Conservation (phyloP, 1,139 yeast genomes). For the Candida sanyaensis region DNA sequence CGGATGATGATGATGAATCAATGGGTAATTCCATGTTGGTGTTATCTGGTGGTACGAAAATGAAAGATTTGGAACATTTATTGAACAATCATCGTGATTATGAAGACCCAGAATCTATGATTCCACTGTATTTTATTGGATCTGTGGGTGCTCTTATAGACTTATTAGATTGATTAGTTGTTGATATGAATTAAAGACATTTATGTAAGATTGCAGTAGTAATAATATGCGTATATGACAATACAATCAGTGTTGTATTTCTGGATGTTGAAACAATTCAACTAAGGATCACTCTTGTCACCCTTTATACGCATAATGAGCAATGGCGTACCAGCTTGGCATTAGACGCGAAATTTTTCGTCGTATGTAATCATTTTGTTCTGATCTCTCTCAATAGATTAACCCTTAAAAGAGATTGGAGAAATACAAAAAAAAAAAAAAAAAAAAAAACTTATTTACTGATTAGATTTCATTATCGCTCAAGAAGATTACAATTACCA, state of each 20-base stretch:
- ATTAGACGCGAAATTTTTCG: too few relatives aligned
- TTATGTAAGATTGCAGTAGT: not conserved
- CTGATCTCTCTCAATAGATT: not conserved
- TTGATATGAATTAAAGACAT: too few relatives aligned
- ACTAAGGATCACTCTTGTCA: too few relatives aligned
- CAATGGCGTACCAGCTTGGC: too few relatives aligned
- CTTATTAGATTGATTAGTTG: constrained; percentile 14
- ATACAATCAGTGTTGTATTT: too few relatives aligned
- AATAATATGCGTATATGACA: too few relatives aligned
- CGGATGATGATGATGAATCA: constrained; percentile 20
- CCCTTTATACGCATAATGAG: too few relatives aligned
- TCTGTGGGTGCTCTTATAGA: constrained; percentile 31
- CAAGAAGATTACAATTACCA: not conserved
- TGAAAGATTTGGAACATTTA: constrained; percentile 23
- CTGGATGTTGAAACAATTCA: too few relatives aligned
- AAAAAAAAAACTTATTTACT: not conserved
- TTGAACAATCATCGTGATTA: constrained; percentile 13
- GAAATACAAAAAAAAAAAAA: too few relatives aligned
- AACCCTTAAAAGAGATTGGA: too few relatives aligned
- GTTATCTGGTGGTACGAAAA: constrained; percentile 38
- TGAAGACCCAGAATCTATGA: constrained; percentile 21
- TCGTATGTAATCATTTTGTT: not conserved
- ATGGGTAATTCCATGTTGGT: constrained; percentile 33
- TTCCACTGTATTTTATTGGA: constrained; percentile 32
- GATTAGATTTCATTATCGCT: not conserved